Evolutionary conservation across 371 early-diverging fungal species (phyloP).

Genomic region (Mucor velutinosus): DNA sequence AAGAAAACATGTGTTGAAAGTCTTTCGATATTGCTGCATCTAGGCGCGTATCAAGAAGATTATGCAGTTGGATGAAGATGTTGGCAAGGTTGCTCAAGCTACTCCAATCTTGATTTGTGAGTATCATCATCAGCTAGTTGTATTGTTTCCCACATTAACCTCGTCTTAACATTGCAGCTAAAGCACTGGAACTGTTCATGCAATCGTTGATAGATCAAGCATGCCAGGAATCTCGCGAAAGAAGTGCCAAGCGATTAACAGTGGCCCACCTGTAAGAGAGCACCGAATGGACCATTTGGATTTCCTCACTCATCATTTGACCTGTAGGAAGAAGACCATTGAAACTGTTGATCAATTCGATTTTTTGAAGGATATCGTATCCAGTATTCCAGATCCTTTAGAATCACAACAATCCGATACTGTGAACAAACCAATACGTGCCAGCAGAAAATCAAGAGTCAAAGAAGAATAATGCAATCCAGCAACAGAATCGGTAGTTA

Average conservation of each 20-base stretch:
- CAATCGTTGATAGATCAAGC: slow-evolving; percentile 87
- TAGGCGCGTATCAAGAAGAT: slow-evolving; percentile 99
- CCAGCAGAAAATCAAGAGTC: slow-evolving; percentile 27
- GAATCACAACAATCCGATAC: slow-evolving; percentile 27
- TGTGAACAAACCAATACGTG: slow-evolving; percentile 18
- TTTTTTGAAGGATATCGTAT: slow-evolving; percentile 90
- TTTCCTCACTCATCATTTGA: background rate
- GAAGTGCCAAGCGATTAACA: slow-evolving; percentile 83
- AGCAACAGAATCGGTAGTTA: background rate
- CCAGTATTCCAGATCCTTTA: slow-evolving; percentile 80
- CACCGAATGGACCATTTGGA: no score
- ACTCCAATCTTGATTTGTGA: slow-evolving; percentile 97
- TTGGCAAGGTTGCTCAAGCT: slow-evolving; percentile 99
- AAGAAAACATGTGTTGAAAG: background rate
- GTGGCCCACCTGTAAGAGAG: slow-evolving; percentile 80
- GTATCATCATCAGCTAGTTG: background rate
- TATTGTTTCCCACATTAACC: background rate
- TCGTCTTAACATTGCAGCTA: slow-evolving; percentile 53
- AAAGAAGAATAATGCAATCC: slow-evolving; percentile 10
- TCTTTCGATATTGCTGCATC: background rate
- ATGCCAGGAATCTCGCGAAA: slow-evolving; percentile 76
- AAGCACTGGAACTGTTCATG: slow-evolving; percentile 94
- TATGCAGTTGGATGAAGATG: slow-evolving; percentile 99
- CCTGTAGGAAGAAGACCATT: slow-evolving; percentile 81
- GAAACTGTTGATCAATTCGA: slow-evolving; percentile 87